Percentiles rank a stretch among this genome's conserved stretches.
These are phyloP conservation scores for Breynia disticha DNA, from an alignment of 441 rosid species.

Conservation along the genomic window DNA sequence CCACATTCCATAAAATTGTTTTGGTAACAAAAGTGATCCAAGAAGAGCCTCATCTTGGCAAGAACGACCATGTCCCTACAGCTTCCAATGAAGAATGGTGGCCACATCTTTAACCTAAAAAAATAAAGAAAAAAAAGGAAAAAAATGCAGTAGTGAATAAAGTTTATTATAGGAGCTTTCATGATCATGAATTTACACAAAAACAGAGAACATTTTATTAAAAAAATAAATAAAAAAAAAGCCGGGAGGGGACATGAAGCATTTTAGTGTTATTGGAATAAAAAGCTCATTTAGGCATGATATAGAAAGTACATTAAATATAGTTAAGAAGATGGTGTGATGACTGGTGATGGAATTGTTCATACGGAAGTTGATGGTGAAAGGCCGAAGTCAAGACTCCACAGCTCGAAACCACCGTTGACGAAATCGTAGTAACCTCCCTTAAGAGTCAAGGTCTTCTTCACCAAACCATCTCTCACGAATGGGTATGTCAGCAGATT, in stretches of 20 bases:
- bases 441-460: constrained; percentile 33
- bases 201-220: too few species aligned
- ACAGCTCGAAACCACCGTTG: constrained; percentile 47
- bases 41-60: constrained; percentile 25
- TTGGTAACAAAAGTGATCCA: neutral
- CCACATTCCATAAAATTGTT: constrained; percentile 6
- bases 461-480: constrained; percentile 35
- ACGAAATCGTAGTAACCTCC: constrained; percentile 62
- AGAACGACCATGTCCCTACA: constrained; percentile 39
- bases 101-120: constrained; percentile 71
- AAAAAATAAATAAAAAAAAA: too few species aligned
- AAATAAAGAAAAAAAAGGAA: constrained; percentile 7
- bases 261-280: too few species aligned
- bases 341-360: constrained; percentile 13
- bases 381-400: constrained; percentile 48
- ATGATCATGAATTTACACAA: neutral
- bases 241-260: too few species aligned
- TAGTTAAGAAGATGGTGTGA: constrained; percentile 2
- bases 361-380: constrained; percentile 50
- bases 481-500: constrained; percentile 60
- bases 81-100: constrained; percentile 75
- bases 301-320: neutral
- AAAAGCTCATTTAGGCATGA: constrained; percentile 15
- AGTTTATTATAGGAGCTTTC: neutral
- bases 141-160: constrained; percentile 30